Evolutionary conservation across 768 basidiomycete genomes (phyloP), one percentile per base, ranked within the genome.

Genomic region (Russula dissimulans): DNA sequence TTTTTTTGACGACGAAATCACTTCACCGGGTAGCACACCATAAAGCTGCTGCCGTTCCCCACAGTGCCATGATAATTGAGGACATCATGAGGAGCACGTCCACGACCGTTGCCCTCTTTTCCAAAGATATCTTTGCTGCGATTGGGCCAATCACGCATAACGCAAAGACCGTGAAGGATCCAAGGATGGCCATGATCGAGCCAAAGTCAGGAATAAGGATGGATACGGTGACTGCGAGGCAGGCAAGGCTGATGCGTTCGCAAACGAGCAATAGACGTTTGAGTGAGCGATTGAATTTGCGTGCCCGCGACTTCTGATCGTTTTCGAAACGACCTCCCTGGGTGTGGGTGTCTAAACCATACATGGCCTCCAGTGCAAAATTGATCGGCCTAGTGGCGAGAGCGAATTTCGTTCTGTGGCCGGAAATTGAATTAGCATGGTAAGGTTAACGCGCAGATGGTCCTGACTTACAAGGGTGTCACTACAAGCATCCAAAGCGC

Each of bases 401-500:
- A 10, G 91, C 89, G 69, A 90, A 97, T 71, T 98, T 97, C 1
- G 92, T 85, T 64, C 88, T 90, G 64, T 22, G 39, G 44, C 12
- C 1, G 54, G 54, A 45, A 31, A 12, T 46, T 50, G 14, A 71
- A 66, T 26, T 26, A 51, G 69, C 67, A 38, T 52, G 59, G 49
- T 56, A 36, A 18, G 29, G 61, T 55, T 39, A 48, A 58, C 5
- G 36, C 22, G 22, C 22, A 10, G 31, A 22, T 9, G 18, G 46
- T 39, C 22, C 44, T 31, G 26, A 77, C 85, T 72, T 68, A 88
- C 84, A 90, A 65, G 38, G 87, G 87, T 59, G 79, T 82, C 50
- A 91, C 73, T 10, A 92, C 95, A 38, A 97, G 83, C 76, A 91
- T 83, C 89, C 90, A 95, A 47, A 95, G 76, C 8, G 86, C 87